These are phyloP conservation scores for Xylaria flabelliformis DNA, from an alignment of 495 filamentous ascomycete species.

Conservation along the genomic window DNA sequence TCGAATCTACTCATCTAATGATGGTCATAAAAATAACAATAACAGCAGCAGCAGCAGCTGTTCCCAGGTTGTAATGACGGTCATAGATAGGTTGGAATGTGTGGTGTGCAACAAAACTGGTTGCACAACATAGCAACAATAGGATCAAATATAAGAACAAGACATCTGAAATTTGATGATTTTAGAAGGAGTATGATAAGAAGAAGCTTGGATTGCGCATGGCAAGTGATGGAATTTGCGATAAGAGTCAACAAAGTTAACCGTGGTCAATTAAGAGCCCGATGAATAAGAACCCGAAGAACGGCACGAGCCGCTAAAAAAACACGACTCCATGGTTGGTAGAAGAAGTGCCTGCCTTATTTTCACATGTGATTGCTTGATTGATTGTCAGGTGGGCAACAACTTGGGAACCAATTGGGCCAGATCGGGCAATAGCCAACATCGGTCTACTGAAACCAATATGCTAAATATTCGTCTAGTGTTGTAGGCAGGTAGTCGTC, in stretches of 20 bases:
- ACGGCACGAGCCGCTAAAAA: neutral
- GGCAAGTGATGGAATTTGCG: neutral
- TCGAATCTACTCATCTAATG: neutral
- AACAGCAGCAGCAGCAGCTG: neutral
- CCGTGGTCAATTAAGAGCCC: neutral
- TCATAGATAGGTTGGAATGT: conserved; percentile 1
- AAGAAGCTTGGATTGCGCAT: neutral
- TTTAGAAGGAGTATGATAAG: neutral
- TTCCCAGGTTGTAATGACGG: neutral
- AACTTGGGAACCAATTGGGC: too few relatives aligned
- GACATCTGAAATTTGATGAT: conserved; percentile 1
- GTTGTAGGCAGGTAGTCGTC: neutral
- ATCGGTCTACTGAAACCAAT: neutral
- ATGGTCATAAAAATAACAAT: neutral
- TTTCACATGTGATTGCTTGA: conserved; percentile 12
- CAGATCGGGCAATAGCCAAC: neutral
- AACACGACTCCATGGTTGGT: neutral
- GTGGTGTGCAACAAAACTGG: neutral
- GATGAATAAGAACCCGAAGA: neutral
- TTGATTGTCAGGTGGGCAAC: conserved; percentile 2
- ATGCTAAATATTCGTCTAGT: neutral
- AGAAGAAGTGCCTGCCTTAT: neutral
- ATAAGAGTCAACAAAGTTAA: neutral
- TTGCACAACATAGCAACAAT: neutral
- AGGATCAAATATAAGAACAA: neutral